Evolutionary conservation across 148 eudicot genomes (phyloP), one percentile per base, ranked within the genome.

Genomic region (Chenopodium formosanum): DNA sequence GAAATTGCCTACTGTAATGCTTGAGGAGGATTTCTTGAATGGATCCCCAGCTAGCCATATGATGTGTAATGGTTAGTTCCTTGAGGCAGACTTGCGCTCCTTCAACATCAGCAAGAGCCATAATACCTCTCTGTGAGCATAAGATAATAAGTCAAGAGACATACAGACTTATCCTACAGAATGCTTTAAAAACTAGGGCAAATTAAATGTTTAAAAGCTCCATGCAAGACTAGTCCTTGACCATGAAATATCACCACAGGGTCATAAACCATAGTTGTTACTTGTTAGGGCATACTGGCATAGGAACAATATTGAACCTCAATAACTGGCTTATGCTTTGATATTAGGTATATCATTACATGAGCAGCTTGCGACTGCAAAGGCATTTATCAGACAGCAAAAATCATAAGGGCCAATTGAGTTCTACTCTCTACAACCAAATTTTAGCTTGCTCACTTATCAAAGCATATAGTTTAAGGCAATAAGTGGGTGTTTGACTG

Each of bases 21-120:
- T 91, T 94, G 72, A 87, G 71, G 73, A 96, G 88, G 77, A 94
- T 96, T 78, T 92, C 94, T 77, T 87, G 90, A 84, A 96, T 86
- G 72, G 99, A 93, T 84, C 92, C 97, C 98, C 92, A 91, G 84
- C 99, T 96, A 86, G 95, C 99, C 84, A 96, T 88, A 85, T 96
- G 97, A 88, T 96, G 97, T 50, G 94, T 84, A 85, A 90, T 91
- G 53, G 86, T 82, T 72, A 96, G 70, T 79, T 90, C 86, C 81
- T 84, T 86, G 76, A 96, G 92, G 81, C 88, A 82, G 73, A 96
- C 94, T 82, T 91, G 89, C 48, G 99, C 99, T 67, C 98, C 99
- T 88, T 96, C 98, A 72, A 96, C 86, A 88, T 96, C 98, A 83
- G 99, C 99, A 81, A 96, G 90, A 70, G 98, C 97, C 94, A 96